A percentile compares a stretch with the other conserved stretches of the same genome.
These are phyloP conservation scores for Suhomyces guaymorum DNA, from an alignment of 1,139 yeast species.

Conservation along the genomic window DNA sequence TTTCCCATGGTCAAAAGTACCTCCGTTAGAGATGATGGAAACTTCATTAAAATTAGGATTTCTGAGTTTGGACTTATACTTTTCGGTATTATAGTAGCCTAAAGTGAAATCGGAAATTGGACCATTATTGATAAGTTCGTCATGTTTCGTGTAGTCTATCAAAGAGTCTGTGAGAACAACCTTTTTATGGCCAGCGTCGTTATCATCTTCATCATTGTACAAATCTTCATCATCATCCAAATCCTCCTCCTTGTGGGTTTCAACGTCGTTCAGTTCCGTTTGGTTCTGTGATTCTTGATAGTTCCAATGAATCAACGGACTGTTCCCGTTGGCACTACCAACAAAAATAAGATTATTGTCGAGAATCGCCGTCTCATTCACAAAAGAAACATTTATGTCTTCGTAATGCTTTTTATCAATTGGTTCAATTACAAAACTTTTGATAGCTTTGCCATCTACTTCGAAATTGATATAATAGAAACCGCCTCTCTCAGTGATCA, in stretches of 20 bases:
- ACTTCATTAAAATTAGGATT: constrained; percentile 68
- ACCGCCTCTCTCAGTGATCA: constrained; percentile 55
- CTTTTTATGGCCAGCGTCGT: constrained; percentile 23
- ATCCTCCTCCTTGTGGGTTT: constrained; percentile 3
- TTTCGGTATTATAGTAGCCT: constrained; percentile 61
- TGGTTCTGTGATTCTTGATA: constrained; percentile 23
- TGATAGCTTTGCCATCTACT: constrained; percentile 48
- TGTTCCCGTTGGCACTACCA: constrained; percentile 37
- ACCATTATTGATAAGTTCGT: constrained; percentile 65
- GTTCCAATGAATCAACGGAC: constrained; percentile 35
- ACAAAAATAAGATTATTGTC: constrained; percentile 40
- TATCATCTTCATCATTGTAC: constrained; percentile 33
- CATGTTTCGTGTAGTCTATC: constrained; percentile 48
- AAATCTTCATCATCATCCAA: constrained; percentile 14
- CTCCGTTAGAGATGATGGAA: constrained; percentile 71
- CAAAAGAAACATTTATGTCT: constrained; percentile 26
- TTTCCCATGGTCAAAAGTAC: constrained; percentile 56
- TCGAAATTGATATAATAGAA: constrained; percentile 55
- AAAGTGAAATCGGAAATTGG: constrained; percentile 72
- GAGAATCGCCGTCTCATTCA: constrained; percentile 37
- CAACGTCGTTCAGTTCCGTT: constrained; percentile 5
- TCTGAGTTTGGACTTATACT: constrained; percentile 57
- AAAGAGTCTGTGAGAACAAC: constrained; percentile 28
- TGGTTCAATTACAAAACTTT: constrained; percentile 33
- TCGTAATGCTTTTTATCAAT: constrained; percentile 26